These are phyloP conservation scores for Diaporthe australafricana DNA, from an alignment of 2,329 filamentous ascomycete genomes.

Conservation along the genomic window DNA sequence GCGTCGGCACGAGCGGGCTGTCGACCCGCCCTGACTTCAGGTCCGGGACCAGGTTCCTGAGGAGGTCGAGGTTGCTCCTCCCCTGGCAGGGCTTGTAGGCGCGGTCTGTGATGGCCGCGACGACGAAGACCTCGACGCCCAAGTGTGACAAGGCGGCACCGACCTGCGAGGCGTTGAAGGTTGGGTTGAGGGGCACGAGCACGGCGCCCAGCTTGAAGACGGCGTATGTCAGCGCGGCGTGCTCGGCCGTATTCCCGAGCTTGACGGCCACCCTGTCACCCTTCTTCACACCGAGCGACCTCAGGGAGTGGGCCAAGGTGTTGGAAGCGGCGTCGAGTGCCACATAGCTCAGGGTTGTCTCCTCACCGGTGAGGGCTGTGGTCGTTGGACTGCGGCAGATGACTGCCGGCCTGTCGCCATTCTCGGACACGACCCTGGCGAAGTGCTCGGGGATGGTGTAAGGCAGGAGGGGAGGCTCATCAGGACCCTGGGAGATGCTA, in stretches of 20 bases:
- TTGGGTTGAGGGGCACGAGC: constrained; percentile 92
- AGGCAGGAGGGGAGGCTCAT: constrained; percentile 71
- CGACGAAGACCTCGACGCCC: constrained; percentile 77
- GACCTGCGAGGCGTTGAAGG: constrained; percentile 85
- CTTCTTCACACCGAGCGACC: constrained; percentile 78
- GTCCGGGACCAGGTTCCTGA: constrained; percentile 59
- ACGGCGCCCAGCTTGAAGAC: constrained; percentile 95
- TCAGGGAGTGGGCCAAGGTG: constrained; percentile 77
- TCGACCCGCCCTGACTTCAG: constrained; percentile 48
- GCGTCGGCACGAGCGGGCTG: constrained; percentile 70
- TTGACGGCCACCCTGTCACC: constrained; percentile 89
- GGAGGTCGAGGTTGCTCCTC: constrained; percentile 62
- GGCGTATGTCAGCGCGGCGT: constrained; percentile 87
- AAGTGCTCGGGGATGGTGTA: constrained; percentile 82
- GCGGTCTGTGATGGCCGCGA: constrained; percentile 89
- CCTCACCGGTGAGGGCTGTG: constrained; percentile 67
- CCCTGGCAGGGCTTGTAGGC: constrained; percentile 71
- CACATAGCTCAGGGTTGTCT: constrained; percentile 79
- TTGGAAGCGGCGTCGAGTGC: constrained; percentile 82
- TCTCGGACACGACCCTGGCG: constrained; percentile 68
- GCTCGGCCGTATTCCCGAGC: constrained; percentile 87
- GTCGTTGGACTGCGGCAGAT: constrained; percentile 58
- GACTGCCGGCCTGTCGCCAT: constrained; percentile 74
- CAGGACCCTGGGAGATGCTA: constrained; percentile 34
- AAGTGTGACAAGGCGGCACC: constrained; percentile 83